phyloP scores from a whole-genome alignment of 2,329 filamentous ascomycete species.

The Trichophaea hybrida region DNA sequence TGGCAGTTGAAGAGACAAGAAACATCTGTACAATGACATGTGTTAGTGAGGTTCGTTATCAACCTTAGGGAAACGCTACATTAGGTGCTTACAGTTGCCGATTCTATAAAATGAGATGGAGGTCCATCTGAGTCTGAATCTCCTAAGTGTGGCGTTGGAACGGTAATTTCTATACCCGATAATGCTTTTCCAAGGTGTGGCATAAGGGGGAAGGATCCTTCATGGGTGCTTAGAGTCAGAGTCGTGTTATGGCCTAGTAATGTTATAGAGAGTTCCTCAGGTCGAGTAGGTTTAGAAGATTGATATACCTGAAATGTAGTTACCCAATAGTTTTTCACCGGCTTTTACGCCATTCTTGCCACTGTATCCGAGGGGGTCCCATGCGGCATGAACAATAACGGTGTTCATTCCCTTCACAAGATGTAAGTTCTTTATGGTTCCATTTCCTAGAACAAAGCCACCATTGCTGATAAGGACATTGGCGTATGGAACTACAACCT shows the following conservation, averaged over 20 bases:
- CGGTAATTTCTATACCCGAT: conserved; percentile 53
- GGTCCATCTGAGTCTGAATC: background rate
- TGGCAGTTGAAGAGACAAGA: conserved; percentile 69
- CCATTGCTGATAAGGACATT: conserved; percentile 65
- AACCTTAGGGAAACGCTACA: background rate
- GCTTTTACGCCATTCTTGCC: conserved; percentile 47
- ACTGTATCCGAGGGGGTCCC: conserved; percentile 53
- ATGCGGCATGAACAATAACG: conserved; percentile 52
- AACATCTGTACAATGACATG: conserved; percentile 41
- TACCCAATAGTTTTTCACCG: conserved; percentile 61
- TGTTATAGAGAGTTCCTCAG: background rate
- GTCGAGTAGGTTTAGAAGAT: background rate
- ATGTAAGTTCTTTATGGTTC: conserved; percentile 48
- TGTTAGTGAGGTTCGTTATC: background rate
- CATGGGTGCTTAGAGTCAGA: conserved; percentile 57
- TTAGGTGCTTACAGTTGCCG: conserved; percentile 46
- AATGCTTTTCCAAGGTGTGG: conserved; percentile 60
- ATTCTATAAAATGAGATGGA: conserved; percentile 55
- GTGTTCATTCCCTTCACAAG: conserved; percentile 58
- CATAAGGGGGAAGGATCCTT: conserved; percentile 56
- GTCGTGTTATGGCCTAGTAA: conserved; percentile 58
- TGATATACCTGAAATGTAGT: conserved; percentile 62
- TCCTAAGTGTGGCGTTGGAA: conserved; percentile 48
- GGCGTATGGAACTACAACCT: conserved; percentile 64
- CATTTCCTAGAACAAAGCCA: conserved; percentile 59